A percentile compares a stretch with the other conserved stretches of the same genome.
Evolutionary conservation across 1,284 basidiomycete species (phyloP).

Genomic region (Anthracocystis walkeri): DNA sequence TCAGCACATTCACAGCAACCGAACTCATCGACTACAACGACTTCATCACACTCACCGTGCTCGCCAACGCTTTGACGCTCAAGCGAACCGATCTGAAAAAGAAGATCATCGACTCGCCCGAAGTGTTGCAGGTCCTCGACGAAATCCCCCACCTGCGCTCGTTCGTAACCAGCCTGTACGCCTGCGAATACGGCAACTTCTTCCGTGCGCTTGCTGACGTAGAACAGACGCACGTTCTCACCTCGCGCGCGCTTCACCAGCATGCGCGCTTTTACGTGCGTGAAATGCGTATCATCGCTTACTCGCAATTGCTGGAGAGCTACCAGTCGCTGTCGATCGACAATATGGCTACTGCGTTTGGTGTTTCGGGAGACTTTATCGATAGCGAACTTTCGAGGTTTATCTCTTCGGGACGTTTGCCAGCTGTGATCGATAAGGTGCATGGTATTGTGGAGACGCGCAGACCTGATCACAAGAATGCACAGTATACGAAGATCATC

Average conservation of each 20-base stretch:
- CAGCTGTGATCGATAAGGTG: slow-evolving; percentile 91
- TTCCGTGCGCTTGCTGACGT: slow-evolving; percentile 87
- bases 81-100: slow-evolving; percentile 90
- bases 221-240: slow-evolving; percentile 86
- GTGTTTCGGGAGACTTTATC: slow-evolving; percentile 87
- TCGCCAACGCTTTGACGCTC: slow-evolving; percentile 82
- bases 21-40: slow-evolving; percentile 91
- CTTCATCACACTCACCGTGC: slow-evolving; percentile 87
- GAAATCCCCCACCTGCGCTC: slow-evolving; percentile 72
- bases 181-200: slow-evolving; percentile 93
- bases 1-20: slow-evolving; percentile 92
- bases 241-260: slow-evolving; percentile 84
- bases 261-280: slow-evolving; percentile 92
- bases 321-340: slow-evolving; percentile 91
- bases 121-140: slow-evolving; percentile 72
- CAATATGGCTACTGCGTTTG: slow-evolving; percentile 87
- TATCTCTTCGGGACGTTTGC: slow-evolving; percentile 88
- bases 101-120: slow-evolving; percentile 76
- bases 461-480: slow-evolving; percentile 82
- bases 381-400: slow-evolving; percentile 89
- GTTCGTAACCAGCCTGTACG: slow-evolving; percentile 78
- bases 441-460: slow-evolving; percentile 93
- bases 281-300: slow-evolving; percentile 96
- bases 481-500: slow-evolving; percentile 89
- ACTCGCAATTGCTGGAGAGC: slow-evolving; percentile 88